Evolutionary conservation across 495 filamentous ascomycete genomes (phyloP).

Genomic region (Wilcoxina mikolae): DNA sequence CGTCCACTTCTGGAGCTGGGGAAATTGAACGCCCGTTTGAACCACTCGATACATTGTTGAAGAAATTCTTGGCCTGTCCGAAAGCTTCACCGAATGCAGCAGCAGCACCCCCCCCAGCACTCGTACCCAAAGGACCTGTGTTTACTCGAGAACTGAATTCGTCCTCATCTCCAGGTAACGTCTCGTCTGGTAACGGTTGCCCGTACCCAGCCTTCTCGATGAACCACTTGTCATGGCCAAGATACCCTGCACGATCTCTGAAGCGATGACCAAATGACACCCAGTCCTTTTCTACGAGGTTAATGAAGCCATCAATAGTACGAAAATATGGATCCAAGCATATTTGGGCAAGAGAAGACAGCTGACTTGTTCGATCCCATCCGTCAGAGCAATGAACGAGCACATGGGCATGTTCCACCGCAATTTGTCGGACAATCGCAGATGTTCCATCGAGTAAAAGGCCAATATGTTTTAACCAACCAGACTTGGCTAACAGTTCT

Average conservation of each 20-base stretch:
- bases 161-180: constrained; percentile 14
- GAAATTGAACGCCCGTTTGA: constrained; percentile 13
- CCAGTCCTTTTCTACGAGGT: constrained; percentile 96
- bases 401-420: constrained; percentile 82
- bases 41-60: constrained; percentile 41
- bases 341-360: constrained; percentile 85
- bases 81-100: constrained; percentile 44
- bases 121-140: neutral
- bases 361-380: constrained; percentile 93
- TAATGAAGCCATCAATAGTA: constrained; percentile 89
- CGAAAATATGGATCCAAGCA: constrained; percentile 93
- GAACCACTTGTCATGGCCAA: constrained; percentile 93
- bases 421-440: constrained; percentile 76
- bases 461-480: constrained; percentile 83
- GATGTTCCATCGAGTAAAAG: constrained; percentile 70
- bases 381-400: constrained; percentile 97
- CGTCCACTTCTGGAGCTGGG: constrained; percentile 13
- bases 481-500: constrained; percentile 66
- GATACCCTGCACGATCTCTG: constrained; percentile 66
- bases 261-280: constrained; percentile 97
- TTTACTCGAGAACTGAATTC: too few relatives aligned
- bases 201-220: constrained; percentile 30
- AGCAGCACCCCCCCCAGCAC: constrained; percentile 31
- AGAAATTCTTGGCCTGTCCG: constrained; percentile 76
- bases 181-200: constrained; percentile 11